Percentiles rank a stretch among this genome's conserved stretches.
These are phyloP conservation scores for Talaromyces liani DNA, from an alignment of 495 filamentous ascomycete genomes.

Conservation along the genomic window DNA sequence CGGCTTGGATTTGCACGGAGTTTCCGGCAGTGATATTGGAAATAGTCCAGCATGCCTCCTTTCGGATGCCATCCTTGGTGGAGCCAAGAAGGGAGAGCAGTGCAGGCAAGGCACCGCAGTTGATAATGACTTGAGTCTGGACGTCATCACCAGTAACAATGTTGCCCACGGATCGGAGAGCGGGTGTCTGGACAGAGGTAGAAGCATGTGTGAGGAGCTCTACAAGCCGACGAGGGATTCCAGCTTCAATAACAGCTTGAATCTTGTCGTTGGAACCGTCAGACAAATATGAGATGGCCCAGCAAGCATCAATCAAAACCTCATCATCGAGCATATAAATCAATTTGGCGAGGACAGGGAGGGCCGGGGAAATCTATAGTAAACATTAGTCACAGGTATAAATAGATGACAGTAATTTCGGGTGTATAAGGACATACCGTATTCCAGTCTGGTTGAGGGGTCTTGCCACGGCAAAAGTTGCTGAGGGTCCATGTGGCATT, in stretches of 20 bases:
- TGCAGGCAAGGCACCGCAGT: conserved; percentile 88
- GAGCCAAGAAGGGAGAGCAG: conserved; percentile 89
- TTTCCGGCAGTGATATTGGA: conserved; percentile 98
- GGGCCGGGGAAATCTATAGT: conserved; percentile 79
- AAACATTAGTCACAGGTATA: conserved; percentile 13
- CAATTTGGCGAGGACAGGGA: conserved; percentile 94
- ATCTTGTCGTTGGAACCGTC: conserved; percentile 99
- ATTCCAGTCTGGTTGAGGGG: conserved; percentile 95
- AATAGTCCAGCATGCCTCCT: conserved; percentile 99
- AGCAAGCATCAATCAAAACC: conserved; percentile 98
- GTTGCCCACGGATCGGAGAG: conserved; percentile 94
- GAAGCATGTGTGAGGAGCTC: conserved; percentile 99
- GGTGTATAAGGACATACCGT: conserved; percentile 48
- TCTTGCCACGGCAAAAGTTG: conserved; percentile 99
- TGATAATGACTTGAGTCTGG: conserved; percentile 99
- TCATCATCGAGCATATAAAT: conserved; percentile 98
- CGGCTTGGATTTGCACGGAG: conserved; percentile 93
- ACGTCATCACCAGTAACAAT: conserved; percentile 99
- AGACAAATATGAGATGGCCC: conserved; percentile 99
- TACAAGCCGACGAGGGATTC: conserved; percentile 92
- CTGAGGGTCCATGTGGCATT: conserved; percentile 99
- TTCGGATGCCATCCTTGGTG: conserved; percentile 96
- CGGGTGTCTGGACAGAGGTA: conserved; percentile 96
- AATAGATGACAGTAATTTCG: not conserved
- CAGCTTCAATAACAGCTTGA: conserved; percentile 96